Base-by-base conservation (phyloP, 2,329 filamentous ascomycete genomes). In the Pseudocercospora fijiensis region DNA sequence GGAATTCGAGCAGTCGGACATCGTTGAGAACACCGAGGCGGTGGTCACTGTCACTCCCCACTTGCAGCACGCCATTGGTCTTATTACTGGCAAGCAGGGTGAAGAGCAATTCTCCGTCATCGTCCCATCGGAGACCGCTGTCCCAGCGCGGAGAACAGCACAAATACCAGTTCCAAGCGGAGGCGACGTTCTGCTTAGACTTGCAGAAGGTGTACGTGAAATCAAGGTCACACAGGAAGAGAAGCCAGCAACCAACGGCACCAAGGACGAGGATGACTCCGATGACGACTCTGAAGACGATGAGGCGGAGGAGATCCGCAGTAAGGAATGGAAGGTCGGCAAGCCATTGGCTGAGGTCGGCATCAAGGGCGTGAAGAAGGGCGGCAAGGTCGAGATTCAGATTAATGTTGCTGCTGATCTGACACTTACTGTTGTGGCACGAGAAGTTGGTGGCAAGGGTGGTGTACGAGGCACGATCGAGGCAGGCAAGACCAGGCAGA, bases 31-130 rank as follows among this genome's bases (percentile, higher is more conserved):
- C 67, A 96, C 92, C 55, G 94, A 99, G 83, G 89, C 95, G 58
- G 91, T 92, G 76, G 92, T 99, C 68, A 97, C 94, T 33, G 94
- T 93, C 16, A 92, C 96, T 58, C 92, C 92, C 72, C 95, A 99
- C 82, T 88, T 96, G 67, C 84, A 87, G 72, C 90, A 93, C 76
- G 90, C 94, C 67, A 90, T 99, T 67, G 95, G 95, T 76, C 90
- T 98, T 59, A 84, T 96, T 67, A 86, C 88, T 71, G 83, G 81
- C 45, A 10, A 33, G 28, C 27, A 56, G 20, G 53, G 53, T n/a
- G 83, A 86, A 64, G 88, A 90, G 68, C 81, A 86, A 65, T 97
- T 98, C 81, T 87, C 87, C 55, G 88, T 92, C 64, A 85, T 99
- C 72, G 85, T 99, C 67, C 85, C 88, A 55, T 85, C 91, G 66